Base-by-base conservation (phyloP, 305 asterid genomes). In the Plantago rigida region DNA sequence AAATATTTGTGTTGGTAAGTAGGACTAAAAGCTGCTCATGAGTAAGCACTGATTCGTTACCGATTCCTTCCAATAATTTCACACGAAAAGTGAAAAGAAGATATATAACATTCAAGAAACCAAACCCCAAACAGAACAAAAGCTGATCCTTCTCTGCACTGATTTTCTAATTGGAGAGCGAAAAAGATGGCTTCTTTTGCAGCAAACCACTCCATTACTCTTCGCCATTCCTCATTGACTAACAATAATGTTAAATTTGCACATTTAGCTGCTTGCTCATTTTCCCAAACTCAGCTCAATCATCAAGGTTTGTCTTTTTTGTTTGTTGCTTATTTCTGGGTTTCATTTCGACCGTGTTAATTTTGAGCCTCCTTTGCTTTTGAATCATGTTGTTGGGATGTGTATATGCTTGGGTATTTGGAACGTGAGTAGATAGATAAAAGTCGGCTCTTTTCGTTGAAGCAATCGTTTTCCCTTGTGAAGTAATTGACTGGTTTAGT, bases 261-360 rank as follows among this genome's bases (percentile, higher is more conserved):
- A 26, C 9, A 29, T 13, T 59, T 42, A 31, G 12, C 71, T 64
- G 44, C 61, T 47, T 41, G 5, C 55, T 69, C 75, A n/a, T 69
- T 73, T 44, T 53, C 56, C 48, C 58, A 69, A 26, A 28, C 73
- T 13, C 19, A 9, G 69, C 56, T 70, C 56, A 59, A 47, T 41
- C 77, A 53, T 31, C 73, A 59, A 42, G 17, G 7, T 51, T n/a
- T 2, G 15, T 17, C 15, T 0, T 1, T 10, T 7, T 17, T 13
- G 5, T 13, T 24, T 14, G 4, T 15, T 52, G 9, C 42, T 41
- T 41, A 1, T 54, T n/a, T 28, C 6, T 54, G 13, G 3, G 10
- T 51, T 2, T 28, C 26, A 22, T 24, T 39, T 39, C 2, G 47
- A 31, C 51, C 5, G n/a, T 13, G 45, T 59, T 13, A 11, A 12